Evolutionary conservation across 495 filamentous ascomycete species (phyloP).

Genomic region (Penicillium crystallinum): DNA sequence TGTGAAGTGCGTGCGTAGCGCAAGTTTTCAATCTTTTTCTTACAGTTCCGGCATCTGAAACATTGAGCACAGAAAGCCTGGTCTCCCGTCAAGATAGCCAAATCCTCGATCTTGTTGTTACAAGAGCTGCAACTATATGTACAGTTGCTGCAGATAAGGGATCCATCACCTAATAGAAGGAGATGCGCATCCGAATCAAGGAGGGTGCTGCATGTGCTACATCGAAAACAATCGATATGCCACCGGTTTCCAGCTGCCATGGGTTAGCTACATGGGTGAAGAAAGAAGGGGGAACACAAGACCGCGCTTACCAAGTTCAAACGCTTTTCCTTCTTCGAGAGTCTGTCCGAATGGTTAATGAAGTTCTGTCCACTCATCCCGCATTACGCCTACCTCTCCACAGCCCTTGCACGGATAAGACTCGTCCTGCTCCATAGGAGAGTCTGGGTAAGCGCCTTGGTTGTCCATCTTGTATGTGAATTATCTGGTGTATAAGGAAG

Average conservation of each 20-base stretch:
- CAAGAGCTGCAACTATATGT: constrained; percentile 99
- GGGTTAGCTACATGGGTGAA: constrained; percentile 13
- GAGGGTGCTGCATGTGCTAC: constrained; percentile 90
- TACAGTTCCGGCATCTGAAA: constrained; percentile 97
- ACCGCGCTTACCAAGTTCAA: constrained; percentile 79
- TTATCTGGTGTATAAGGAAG: constrained; percentile 1
- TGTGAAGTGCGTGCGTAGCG: constrained; percentile 97
- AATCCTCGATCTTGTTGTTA: constrained; percentile 95
- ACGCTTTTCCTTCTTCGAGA: constrained; percentile 96
- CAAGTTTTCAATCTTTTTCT: constrained; percentile 95
- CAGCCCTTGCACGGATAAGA: constrained; percentile 94
- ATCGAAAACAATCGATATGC: constrained; percentile 99
- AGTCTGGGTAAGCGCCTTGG: constrained; percentile 61
- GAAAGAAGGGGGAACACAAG: not conserved
- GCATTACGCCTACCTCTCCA: constrained; percentile 68
- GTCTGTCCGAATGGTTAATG: constrained; percentile 53
- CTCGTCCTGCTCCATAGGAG: constrained; percentile 83
- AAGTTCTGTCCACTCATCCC: not conserved
- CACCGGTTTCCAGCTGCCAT: constrained; percentile 86
- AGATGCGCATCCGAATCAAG: constrained; percentile 99
- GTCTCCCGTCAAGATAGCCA: constrained; percentile 96
- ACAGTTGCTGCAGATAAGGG: constrained; percentile 97
- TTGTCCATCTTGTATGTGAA: constrained; percentile 34
- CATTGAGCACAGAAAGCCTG: constrained; percentile 98
- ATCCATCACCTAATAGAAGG: constrained; percentile 92